Base-by-base conservation (phyloP, 176 grass and related monocot species). In the Phoenix dactylifera region DNA sequence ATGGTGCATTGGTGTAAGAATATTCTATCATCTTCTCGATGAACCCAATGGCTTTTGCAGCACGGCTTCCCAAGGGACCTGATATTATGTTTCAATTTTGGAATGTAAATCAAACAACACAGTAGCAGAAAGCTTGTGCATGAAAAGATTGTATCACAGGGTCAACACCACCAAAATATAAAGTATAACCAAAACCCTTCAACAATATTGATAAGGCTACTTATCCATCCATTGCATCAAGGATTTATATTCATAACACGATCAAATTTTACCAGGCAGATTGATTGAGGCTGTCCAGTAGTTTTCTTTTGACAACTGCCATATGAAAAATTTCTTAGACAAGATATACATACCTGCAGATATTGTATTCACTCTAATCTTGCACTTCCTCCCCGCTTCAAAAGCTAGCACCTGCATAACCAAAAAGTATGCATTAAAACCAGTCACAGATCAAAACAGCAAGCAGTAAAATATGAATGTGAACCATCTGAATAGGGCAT, bases 361-460 rank as follows among this genome's bases (percentile, higher is more conserved):
- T 65, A 95, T 95, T 53, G 90, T 95, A 80, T 89, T 95, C 28
- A 95, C 90, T 83, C 82, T 89, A 52, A 95, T 83, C 71, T 83
- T 79, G 16, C 69, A 70, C 78, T 86, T 89, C 54, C 74, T 79
- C 17, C 90, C 82, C 15, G 79, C 90, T 77, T 89, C 90, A 29
- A 76, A 95, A 75, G 90, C 90, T 59, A 89, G 74, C 53, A 89
- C 82, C 90, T 95, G 35, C 22, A 67, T 22, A 17, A 5, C 17
- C n/a, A 59, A 68, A 26, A 19, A 62, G 65, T 61, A 12, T 63
- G 16, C 32, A 17, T 15, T 12, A 22, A 49, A 32, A 44, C 35
- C 10, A 3, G 35, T 44, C 35, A 20, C 54, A 20, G 12, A 16
- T 29, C 60, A 32, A 67, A 30, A 54, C 16, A 28, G 39, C 26